Evolutionary conservation across 352 stramenopile genomes (phyloP).

Genomic region (Phytophthora chlamydospora): DNA sequence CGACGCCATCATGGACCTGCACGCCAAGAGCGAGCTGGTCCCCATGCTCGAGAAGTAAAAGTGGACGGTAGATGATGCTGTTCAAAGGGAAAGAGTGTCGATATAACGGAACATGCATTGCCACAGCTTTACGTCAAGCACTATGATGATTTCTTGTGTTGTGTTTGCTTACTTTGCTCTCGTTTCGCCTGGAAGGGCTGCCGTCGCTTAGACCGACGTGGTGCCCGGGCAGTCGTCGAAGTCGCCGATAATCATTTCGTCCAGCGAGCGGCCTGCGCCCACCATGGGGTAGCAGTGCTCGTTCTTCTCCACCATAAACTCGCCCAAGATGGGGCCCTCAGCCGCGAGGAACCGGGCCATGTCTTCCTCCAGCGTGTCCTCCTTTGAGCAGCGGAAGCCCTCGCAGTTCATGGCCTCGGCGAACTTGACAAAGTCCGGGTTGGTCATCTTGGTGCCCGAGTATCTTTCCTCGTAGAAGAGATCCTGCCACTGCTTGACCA

Average conservation of each 20-base stretch:
- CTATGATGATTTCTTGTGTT: slow-evolving; percentile 15
- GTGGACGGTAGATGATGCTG: slow-evolving; percentile 1
- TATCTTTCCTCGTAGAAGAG: slow-evolving; percentile 97
- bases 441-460: slow-evolving; percentile 90
- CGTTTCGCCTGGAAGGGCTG: slow-evolving; percentile 12
- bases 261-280: slow-evolving; percentile 86
- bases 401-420: slow-evolving; percentile 94
- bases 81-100: slow-evolving; percentile 6
- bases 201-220: slow-evolving; percentile 83
- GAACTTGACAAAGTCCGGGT: slow-evolving; percentile 95
- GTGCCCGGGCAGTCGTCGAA: slow-evolving; percentile 93
- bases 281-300: slow-evolving; percentile 96
- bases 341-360: slow-evolving; percentile 95
- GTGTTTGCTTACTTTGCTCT: slow-evolving; percentile 7
- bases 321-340: slow-evolving; percentile 93
- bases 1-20: slow-evolving; percentile 72
- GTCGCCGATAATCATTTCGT: slow-evolving; percentile 97
- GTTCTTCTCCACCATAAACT: slow-evolving; percentile 95
- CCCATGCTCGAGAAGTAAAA: slow-evolving; percentile 59
- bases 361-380: slow-evolving; percentile 89
- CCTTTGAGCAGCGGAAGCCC: slow-evolving; percentile 86
- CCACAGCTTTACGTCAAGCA: slow-evolving; percentile 26
- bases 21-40: slow-evolving; percentile 62
- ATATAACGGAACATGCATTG: slow-evolving; percentile 27
- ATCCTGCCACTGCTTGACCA: slow-evolving; percentile 98